phyloP scores from a whole-genome alignment of 2,329 filamentous ascomycete genomes.

The Colletotrichum lupini region DNA sequence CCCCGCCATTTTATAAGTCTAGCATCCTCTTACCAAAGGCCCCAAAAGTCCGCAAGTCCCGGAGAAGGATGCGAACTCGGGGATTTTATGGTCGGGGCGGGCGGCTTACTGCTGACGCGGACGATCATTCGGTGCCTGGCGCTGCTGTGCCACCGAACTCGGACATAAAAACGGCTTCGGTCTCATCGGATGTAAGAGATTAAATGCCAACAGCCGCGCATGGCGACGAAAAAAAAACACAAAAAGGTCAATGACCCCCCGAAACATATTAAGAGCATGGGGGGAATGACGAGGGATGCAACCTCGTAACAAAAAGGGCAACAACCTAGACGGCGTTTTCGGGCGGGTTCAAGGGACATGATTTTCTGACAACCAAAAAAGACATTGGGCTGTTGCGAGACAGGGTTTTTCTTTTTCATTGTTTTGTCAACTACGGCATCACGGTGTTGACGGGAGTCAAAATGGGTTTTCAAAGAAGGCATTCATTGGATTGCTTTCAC shows the following conservation, averaged over 20 bases:
- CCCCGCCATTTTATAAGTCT: neutral
- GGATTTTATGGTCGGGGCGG: neutral
- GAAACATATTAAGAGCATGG: neutral
- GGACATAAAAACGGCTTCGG: conserved; percentile 17
- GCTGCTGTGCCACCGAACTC: conserved; percentile 6
- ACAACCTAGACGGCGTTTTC: conserved; percentile 29
- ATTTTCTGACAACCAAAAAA: neutral
- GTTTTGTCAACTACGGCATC: neutral
- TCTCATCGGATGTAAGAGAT: conserved; percentile 24
- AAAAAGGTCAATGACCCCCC: neutral
- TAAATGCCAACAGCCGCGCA: conserved; percentile 1
- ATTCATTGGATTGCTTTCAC: neutral
- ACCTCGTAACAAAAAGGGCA: neutral
- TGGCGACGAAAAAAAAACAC: conserved; percentile 4
- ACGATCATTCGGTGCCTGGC: conserved; percentile 7
- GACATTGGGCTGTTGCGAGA: conserved; percentile 17
- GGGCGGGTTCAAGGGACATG: neutral
- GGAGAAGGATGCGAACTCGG: conserved; percentile 11
- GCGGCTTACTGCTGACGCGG: conserved; percentile 20
- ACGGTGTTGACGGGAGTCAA: neutral
- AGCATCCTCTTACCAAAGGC: too few species aligned
- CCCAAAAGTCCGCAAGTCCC: neutral
- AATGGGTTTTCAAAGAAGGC: neutral
- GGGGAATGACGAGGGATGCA: neutral
- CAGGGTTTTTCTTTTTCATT: neutral